Evolutionary conservation across 306 rosid genomes (phyloP).

Genomic region (Oxytropis ochrocephala): DNA sequence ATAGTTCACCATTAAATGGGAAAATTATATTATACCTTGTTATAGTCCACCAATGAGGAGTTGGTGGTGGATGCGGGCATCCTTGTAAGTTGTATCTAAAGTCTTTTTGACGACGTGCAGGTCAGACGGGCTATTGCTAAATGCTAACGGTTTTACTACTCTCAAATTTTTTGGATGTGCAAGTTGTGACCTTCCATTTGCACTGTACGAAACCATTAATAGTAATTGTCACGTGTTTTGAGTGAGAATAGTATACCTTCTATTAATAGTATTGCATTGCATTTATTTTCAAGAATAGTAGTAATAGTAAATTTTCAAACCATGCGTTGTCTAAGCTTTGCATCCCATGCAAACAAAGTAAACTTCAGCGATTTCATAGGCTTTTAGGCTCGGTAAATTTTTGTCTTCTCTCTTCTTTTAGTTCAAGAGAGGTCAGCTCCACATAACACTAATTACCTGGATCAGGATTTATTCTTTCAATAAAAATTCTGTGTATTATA

Average conservation of each 20-base stretch:
- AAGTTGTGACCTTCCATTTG: not conserved
- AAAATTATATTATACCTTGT: no score
- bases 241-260: not conserved
- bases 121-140: no score
- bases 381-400: not conserved
- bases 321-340: not conserved
- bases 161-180: no score
- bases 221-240: not conserved
- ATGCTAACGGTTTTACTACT: no score
- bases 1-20: no score
- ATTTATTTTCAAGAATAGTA: not conserved
- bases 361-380: not conserved
- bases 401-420: not conserved
- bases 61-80: no score
- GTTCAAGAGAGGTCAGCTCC: not conserved
- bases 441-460: not conserved
- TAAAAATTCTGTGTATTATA: not conserved
- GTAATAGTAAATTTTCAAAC: not conserved
- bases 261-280: not conserved
- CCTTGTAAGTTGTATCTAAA: no score
- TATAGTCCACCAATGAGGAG: no score
- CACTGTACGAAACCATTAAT: not conserved
- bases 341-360: not conserved
- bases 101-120: no score
- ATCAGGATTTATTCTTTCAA: not conserved